Conservation (phyloP, 441 rosid species). For the Euphorbia celastroides region DNA sequence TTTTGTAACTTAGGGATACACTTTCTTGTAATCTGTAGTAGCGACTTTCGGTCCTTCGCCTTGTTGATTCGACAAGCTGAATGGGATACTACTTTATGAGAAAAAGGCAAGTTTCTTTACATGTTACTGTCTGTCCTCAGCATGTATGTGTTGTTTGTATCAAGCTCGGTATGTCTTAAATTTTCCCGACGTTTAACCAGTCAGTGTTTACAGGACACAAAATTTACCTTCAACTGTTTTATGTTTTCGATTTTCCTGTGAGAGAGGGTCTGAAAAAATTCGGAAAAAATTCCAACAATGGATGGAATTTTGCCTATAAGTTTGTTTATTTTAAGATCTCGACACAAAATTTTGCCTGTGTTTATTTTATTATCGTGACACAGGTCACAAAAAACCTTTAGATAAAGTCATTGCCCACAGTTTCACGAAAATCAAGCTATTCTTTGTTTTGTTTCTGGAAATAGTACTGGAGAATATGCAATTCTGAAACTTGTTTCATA, state of each 20-base stretch:
- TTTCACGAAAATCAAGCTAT: no score
- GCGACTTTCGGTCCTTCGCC: background rate
- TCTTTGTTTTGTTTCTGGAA: no score
- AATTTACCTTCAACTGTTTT: no score
- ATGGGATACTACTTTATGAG: background rate
- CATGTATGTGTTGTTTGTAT: no score
- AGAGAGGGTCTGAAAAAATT: no score
- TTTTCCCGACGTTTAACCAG: no score
- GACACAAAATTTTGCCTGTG: slow-evolving; percentile 19
- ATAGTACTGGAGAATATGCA: no score
- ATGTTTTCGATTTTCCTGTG: no score
- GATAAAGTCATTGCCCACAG: background rate
- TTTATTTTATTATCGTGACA: slow-evolving; percentile 25
- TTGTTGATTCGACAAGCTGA: background rate
- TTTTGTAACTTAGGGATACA: background rate
- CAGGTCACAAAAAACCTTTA: slow-evolving; percentile 21
- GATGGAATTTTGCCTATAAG: slow-evolving; percentile 25
- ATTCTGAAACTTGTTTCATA: no score
- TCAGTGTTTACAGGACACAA: no score
- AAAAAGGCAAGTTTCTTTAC: background rate
- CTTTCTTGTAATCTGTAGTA: background rate
- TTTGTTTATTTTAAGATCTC: slow-evolving; percentile 18
- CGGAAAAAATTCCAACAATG: slow-evolving; percentile 22
- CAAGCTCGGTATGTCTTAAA: no score
- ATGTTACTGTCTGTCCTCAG: no score